Percentiles rank a stretch among this genome's conserved stretches.
These are phyloP conservation scores for Emergomyces orientalis DNA, from an alignment of 2,329 filamentous ascomycete genomes.

Conservation along the genomic window DNA sequence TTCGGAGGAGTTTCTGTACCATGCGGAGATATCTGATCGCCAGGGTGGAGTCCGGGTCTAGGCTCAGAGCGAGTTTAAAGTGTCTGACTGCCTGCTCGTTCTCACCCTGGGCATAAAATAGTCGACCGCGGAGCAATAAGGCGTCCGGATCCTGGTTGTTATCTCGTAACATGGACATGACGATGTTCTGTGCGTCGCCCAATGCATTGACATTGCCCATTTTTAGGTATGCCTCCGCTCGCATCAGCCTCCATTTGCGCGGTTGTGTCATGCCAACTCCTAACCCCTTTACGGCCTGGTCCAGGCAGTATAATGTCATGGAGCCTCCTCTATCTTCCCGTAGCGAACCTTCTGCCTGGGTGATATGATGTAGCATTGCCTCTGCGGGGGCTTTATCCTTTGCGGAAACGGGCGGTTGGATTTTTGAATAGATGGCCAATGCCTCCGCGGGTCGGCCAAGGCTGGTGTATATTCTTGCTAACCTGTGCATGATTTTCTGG, in stretches of 20 bases:
- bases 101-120: slow-evolving; percentile 83
- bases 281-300: slow-evolving; percentile 76
- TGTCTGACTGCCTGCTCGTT: slow-evolving; percentile 91
- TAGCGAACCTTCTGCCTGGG: slow-evolving; percentile 68
- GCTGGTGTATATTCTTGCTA: slow-evolving; percentile 82
- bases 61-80: slow-evolving; percentile 78
- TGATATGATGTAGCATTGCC: slow-evolving; percentile 75
- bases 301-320: slow-evolving; percentile 84
- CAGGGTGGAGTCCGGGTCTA: slow-evolving; percentile 84
- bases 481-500: slow-evolving; percentile 74
- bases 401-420: slow-evolving; percentile 67
- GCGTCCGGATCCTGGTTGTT: slow-evolving; percentile 93
- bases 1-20: slow-evolving; percentile 83
- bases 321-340: slow-evolving; percentile 68
- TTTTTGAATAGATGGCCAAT: slow-evolving; percentile 68
- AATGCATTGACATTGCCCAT: slow-evolving; percentile 84
- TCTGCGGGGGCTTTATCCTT: slow-evolving; percentile 79
- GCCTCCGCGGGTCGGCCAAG: slow-evolving; percentile 82
- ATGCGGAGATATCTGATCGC: slow-evolving; percentile 81
- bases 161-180: slow-evolving; percentile 72
- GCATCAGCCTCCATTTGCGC: slow-evolving; percentile 87
- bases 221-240: slow-evolving; percentile 82
- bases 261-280: slow-evolving; percentile 68
- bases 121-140: slow-evolving; percentile 75
- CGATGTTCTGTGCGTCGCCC: slow-evolving; percentile 85